A percentile compares a stretch with the other conserved stretches of the same genome.
Evolutionary conservation across 768 basidiomycete genomes (phyloP).

Genomic region (Tricholoma sp.): DNA sequence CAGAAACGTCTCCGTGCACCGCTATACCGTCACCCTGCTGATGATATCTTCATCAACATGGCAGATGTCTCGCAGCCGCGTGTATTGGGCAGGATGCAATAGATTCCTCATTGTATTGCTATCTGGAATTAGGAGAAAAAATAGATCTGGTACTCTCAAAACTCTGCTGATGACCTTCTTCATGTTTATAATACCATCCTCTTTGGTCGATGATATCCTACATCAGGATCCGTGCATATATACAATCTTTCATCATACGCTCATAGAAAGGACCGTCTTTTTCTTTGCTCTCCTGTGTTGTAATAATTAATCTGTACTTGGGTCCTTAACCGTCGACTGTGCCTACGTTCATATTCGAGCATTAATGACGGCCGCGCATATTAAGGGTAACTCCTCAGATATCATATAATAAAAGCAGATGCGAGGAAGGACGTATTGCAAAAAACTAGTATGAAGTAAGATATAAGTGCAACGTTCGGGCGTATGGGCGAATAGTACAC

Average conservation of each 20-base stretch:
- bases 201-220: neutral
- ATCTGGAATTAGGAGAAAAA: too few relatives aligned
- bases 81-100: constrained; percentile 56
- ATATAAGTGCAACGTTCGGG: neutral
- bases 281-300: neutral
- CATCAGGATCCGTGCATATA: neutral
- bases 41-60: constrained; percentile 96
- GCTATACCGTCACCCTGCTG: constrained; percentile 91
- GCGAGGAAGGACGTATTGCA: too few relatives aligned
- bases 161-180: neutral
- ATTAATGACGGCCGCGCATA: too few relatives aligned
- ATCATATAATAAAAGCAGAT: too few relatives aligned
- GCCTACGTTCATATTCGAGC: too few relatives aligned
- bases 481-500: neutral
- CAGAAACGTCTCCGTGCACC: constrained; percentile 93
- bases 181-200: neutral
- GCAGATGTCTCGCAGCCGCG: constrained; percentile 79
- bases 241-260: neutral
- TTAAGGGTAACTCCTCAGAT: too few relatives aligned
- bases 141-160: neutral
- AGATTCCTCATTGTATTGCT: neutral
- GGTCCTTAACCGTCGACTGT: neutral
- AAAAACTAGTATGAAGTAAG: neutral
- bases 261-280: neutral
- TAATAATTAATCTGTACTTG: neutral